These are phyloP conservation scores for Trametes villosa DNA, from an alignment of 768 basidiomycete species.

Conservation along the genomic window DNA sequence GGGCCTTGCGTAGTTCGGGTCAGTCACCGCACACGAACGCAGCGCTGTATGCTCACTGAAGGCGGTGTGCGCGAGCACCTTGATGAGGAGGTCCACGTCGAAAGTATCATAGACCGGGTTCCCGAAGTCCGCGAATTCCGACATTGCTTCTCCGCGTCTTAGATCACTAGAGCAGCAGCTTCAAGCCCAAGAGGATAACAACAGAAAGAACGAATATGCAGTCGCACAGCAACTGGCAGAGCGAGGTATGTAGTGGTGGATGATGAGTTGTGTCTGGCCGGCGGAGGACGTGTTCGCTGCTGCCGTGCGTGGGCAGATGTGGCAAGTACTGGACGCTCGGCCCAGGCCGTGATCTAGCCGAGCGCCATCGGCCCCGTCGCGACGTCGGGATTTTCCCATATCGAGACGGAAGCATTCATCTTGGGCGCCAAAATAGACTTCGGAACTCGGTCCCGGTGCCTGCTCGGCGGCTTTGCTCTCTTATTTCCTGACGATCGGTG, in stretches of 20 bases:
- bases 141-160: not conserved
- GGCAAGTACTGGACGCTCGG: not conserved
- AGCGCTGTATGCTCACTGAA: constrained; percentile 63
- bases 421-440: not conserved
- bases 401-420: not conserved
- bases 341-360: constrained; percentile 3
- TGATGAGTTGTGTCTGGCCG: not conserved
- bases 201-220: not conserved
- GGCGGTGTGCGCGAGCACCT: constrained; percentile 75
- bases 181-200: not conserved
- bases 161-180: not conserved
- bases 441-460: not conserved
- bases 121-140: constrained; percentile 7
- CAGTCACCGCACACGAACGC: not conserved
- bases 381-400: not conserved
- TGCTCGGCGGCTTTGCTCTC: not conserved
- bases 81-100: constrained; percentile 78
- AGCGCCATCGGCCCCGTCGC: not conserved
- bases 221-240: constrained; percentile 14
- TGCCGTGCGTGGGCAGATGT: not conserved
- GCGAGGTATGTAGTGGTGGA: not conserved
- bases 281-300: not conserved
- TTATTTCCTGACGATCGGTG: too few species aligned
- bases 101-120: constrained; percentile 66
- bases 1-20: constrained; percentile 57